These are phyloP conservation scores for Toxicodendron radicans DNA, from an alignment of 345 rosid species.

Conservation along the genomic window DNA sequence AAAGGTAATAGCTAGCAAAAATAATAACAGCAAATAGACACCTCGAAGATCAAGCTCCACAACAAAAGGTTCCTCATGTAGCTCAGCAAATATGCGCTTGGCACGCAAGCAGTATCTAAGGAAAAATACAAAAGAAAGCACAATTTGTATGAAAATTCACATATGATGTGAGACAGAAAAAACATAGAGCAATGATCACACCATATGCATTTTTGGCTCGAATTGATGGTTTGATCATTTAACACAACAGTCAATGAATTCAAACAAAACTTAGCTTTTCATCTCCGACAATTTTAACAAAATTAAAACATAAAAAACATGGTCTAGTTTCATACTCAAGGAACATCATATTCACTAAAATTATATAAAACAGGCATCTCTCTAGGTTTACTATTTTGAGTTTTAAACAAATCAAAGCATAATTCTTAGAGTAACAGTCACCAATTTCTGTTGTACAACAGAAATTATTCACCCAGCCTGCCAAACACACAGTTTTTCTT, in stretches of 20 bases:
- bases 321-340: neutral
- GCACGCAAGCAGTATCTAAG: slow-evolving; percentile 56
- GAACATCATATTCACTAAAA: neutral
- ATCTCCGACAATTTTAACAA: neutral
- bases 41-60: slow-evolving; percentile 82
- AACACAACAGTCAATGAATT: neutral
- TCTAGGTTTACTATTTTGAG: neutral
- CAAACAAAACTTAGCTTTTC: neutral
- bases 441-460: neutral
- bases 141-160: neutral
- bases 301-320: neutral
- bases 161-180: neutral
- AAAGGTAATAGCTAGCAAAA: neutral
- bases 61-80: slow-evolving; percentile 49
- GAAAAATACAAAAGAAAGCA: neutral
- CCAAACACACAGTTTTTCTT: neutral
- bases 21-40: slow-evolving; percentile 30
- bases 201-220: too few species aligned
- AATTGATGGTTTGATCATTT: too few species aligned
- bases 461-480: neutral
- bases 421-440: neutral
- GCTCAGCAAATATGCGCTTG: slow-evolving; percentile 54
- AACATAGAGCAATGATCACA: neutral
- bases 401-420: neutral
- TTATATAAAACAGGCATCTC: neutral